Base-by-base conservation (phyloP, 2,329 filamentous ascomycete genomes). In the Nemania diffusa region DNA sequence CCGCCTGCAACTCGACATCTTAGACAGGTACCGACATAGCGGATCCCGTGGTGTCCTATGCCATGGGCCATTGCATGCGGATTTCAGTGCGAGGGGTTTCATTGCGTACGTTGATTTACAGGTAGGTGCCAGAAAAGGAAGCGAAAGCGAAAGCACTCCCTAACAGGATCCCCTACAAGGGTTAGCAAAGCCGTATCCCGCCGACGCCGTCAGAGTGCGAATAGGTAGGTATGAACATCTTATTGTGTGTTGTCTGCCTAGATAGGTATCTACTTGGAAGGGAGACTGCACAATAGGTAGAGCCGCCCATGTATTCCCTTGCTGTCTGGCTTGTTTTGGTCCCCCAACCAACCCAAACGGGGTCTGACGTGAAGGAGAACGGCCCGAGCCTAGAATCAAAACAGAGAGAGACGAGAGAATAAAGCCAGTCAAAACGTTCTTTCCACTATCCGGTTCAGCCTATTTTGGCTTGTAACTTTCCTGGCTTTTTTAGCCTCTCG, bases 1-100 rank as follows among this genome's bases (percentile, higher is more conserved):
- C 65, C 53, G 67, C 57, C 64, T 68, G 69, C 70, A 64, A 50
- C 59, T 57, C 46, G 53, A 64, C 32, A 32, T 24, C 55, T 29
- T 53, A 34, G 32, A 40, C 61, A 71, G 72, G 70, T 74, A 74
- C 73, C 73, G 69, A 70, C 64, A 65, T 72, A 69, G 69, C 73
- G 73, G 73, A 69, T 71, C 71, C 37, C 52, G 44, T 20, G 29
- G 51, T n/a, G 48, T 24, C 27, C 48, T 37, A 44, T 22, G 37
- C 22, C 7, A 40, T 53, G 46, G 44, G 34, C 50, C 34, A 48
- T 60, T 34, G 46, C 34, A 57, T 52, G 34, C 50, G 37, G 17
- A 51, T 50, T 6, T 34, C 42, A 55, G 50, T 32, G 53, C 26
- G 15, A 57, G 6, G 56, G 24, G 40, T 57, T 34, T 55, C 44